Conservation (phyloP, 2,329 filamentous ascomycete genomes). For the Fusarium sp. region DNA sequence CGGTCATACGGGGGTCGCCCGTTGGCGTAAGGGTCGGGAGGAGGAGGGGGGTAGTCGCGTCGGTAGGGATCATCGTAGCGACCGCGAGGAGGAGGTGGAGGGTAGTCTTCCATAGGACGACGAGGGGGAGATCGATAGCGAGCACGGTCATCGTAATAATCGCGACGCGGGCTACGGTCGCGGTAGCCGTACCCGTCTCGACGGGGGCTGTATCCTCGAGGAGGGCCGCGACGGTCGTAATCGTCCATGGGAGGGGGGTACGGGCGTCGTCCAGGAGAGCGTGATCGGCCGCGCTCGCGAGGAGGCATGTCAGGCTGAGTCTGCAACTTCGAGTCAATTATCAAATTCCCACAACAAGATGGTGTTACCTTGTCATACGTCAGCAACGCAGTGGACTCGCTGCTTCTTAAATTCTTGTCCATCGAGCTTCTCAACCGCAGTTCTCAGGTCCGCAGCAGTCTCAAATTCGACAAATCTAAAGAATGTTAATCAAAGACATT, state of each 20-base stretch:
- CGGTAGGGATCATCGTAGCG: slow-evolving; percentile 84
- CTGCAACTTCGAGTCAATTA: slow-evolving; percentile 57
- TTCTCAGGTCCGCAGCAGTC: slow-evolving; percentile 87
- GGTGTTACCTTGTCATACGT: slow-evolving; percentile 65
- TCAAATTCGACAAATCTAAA: slow-evolving; percentile 96
- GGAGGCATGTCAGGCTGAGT: slow-evolving; percentile 81
- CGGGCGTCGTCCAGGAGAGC: slow-evolving; percentile 75
- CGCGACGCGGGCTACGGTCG: slow-evolving; percentile 84
- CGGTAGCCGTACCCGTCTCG: slow-evolving; percentile 81
- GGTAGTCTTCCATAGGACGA: slow-evolving; percentile 82
- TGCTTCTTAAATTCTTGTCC: slow-evolving; percentile 92
- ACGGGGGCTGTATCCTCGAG: slow-evolving; percentile 86
- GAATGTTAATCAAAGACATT: slow-evolving; percentile 20
- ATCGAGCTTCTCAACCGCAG: slow-evolving; percentile 95
- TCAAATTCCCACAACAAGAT: neutral
- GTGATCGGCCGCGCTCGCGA: slow-evolving; percentile 80
- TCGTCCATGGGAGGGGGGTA: slow-evolving; percentile 78
- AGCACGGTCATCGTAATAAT: slow-evolving; percentile 88
- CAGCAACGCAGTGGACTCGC: slow-evolving; percentile 85
- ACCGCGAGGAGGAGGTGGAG: slow-evolving; percentile 73
- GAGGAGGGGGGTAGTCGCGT: slow-evolving; percentile 73
- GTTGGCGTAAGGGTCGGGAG: slow-evolving; percentile 71
- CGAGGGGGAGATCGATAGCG: slow-evolving; percentile 85
- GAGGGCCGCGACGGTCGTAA: slow-evolving; percentile 82
- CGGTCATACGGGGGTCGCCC: slow-evolving; percentile 68